phyloP scores from a whole-genome alignment of 2,329 filamentous ascomycete genomes.

The Penicillium corylophilum region DNA sequence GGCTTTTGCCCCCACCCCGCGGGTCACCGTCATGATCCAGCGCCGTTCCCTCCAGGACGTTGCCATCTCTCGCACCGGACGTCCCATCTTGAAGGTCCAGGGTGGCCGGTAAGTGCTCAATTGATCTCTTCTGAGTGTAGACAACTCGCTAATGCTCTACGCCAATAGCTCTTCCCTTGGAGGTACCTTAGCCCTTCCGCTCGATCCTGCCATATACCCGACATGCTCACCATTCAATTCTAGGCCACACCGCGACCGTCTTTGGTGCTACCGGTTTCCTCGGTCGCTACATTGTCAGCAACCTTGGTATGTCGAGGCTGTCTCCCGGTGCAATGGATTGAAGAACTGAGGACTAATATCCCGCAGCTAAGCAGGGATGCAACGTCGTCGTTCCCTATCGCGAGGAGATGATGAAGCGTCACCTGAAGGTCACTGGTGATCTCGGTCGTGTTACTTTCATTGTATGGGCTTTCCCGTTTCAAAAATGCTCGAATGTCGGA shows the following conservation, averaged over 20 bases:
- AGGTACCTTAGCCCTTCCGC: conserved; percentile 56
- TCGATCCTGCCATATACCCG: conserved; percentile 17
- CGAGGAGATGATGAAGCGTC: conserved; percentile 96
- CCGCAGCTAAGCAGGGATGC: conserved; percentile 81
- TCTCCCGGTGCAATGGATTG: background rate
- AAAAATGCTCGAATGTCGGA: background rate
- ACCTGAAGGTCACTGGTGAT: conserved; percentile 94
- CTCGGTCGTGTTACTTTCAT: conserved; percentile 85
- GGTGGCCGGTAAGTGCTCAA: conserved; percentile 74
- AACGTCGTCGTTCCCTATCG: conserved; percentile 91
- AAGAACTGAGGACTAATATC: conserved; percentile 24
- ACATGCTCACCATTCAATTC: conserved; percentile 29
- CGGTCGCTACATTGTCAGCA: conserved; percentile 95
- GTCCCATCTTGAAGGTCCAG: conserved; percentile 83
- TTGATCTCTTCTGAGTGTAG: conserved; percentile 4
- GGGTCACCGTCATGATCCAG: conserved; percentile 43
- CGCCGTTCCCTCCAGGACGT: conserved; percentile 70
- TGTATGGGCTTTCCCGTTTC: conserved; percentile 45
- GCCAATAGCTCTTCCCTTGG: conserved; percentile 71
- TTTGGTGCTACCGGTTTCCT: conserved; percentile 97
- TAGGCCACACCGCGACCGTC: conserved; percentile 93
- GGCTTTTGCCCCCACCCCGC: conserved; percentile 37
- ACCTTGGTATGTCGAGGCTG: conserved; percentile 63
- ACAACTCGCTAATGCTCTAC: conserved; percentile 23
- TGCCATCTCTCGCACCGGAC: conserved; percentile 90